phyloP scores from a whole-genome alignment of 345 rosid species.

The Psidium friedrichsthalianum region DNA sequence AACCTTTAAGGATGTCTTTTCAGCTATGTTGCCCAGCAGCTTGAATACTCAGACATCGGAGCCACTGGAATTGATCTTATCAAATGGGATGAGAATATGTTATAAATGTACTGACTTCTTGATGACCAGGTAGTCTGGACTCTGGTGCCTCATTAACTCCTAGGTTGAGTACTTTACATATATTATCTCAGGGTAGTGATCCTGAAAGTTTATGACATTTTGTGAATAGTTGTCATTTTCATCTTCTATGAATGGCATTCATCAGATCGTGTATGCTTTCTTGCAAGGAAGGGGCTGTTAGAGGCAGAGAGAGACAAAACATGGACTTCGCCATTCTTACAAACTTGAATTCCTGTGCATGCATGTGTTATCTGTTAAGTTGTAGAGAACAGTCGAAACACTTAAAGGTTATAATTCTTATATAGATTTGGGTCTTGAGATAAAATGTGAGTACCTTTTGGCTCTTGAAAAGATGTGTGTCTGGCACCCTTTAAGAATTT shows the following conservation, averaged over 20 bases:
- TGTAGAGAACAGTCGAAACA: background rate
- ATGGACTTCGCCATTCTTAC: background rate
- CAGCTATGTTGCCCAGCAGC: constrained; percentile 47
- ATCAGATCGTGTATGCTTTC: background rate
- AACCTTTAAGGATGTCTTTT: constrained; percentile 15
- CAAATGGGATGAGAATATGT: constrained; percentile 84
- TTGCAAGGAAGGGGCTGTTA: background rate
- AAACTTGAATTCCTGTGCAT: background rate
- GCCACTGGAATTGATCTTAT: constrained; percentile 75
- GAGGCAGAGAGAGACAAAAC: background rate
- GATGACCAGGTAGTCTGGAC: constrained; percentile 65
- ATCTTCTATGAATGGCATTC: background rate
- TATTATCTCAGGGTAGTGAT: background rate
- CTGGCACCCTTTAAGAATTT: background rate
- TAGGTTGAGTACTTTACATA: background rate
- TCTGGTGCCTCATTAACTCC: background rate
- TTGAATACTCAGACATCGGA: constrained; percentile 57
- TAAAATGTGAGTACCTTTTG: background rate
- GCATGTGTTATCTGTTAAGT: background rate
- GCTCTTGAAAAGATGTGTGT: background rate
- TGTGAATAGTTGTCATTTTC: background rate
- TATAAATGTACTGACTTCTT: constrained; percentile 76
- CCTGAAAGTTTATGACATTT: background rate
- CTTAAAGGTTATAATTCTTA: background rate
- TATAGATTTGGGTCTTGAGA: background rate